Evolutionary conservation across 768 basidiomycete genomes (phyloP).

Genomic region (Auricularia auricula-judae): DNA sequence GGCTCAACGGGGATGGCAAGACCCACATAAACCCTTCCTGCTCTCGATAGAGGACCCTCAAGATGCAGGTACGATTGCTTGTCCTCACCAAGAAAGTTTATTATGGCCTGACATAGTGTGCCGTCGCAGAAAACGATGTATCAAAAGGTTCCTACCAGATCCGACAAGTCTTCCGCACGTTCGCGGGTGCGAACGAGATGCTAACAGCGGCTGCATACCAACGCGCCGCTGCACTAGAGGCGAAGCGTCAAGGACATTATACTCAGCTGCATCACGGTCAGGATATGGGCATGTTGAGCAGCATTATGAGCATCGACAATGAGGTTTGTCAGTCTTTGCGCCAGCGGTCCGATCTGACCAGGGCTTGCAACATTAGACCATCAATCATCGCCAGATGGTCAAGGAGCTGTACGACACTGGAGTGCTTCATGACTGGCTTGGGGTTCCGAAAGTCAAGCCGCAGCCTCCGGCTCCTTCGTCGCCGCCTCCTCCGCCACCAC

Average conservation of each 20-base stretch:
- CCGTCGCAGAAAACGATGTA: slow-evolving; percentile 73
- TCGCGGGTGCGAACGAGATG: slow-evolving; percentile 59
- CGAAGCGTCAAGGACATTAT: slow-evolving; percentile 41
- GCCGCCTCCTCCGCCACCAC: not conserved
- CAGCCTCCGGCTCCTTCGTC: not conserved
- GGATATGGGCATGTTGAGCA: slow-evolving; percentile 69
- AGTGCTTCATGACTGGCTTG: slow-evolving; percentile 48
- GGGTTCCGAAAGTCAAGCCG: slow-evolving; percentile 23
- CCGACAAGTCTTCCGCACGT: slow-evolving; percentile 64
- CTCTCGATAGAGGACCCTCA: slow-evolving; percentile 91
- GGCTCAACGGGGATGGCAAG: slow-evolving; percentile 68
- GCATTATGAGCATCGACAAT: slow-evolving; percentile 58
- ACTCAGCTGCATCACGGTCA: slow-evolving; percentile 34
- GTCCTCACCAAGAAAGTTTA: slow-evolving; percentile 20
- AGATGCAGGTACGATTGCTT: slow-evolving; percentile 45
- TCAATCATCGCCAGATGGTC: slow-evolving; percentile 60
- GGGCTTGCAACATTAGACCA: slow-evolving; percentile 34
- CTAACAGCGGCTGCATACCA: slow-evolving; percentile 64
- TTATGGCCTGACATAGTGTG: not conserved
- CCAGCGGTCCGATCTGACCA: not conserved
- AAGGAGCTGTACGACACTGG: slow-evolving; percentile 55
- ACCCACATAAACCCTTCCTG: slow-evolving; percentile 41
- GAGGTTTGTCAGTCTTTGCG: slow-evolving; percentile 11
- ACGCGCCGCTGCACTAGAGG: slow-evolving; percentile 49
- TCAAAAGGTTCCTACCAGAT: slow-evolving; percentile 82